Evolutionary conservation across 1,284 basidiomycete genomes (phyloP).

Genomic region (Rhodofomes roseus): DNA sequence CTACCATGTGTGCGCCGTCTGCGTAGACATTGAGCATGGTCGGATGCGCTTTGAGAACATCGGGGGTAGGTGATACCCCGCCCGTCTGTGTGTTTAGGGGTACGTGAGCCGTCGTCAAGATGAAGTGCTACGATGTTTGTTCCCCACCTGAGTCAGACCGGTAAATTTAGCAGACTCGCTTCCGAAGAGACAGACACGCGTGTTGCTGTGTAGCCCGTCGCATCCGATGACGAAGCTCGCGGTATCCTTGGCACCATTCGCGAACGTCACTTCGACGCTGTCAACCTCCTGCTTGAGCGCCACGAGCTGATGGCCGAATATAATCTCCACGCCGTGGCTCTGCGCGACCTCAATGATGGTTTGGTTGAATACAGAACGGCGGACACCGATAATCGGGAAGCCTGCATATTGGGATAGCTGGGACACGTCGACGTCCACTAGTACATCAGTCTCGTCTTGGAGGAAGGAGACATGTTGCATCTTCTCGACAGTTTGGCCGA

Average conservation of each 20-base stretch:
- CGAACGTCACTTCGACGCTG: conserved; percentile 34
- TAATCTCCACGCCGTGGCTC: conserved; percentile 33
- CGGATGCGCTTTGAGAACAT: conserved; percentile 10
- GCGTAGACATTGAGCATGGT: conserved; percentile 35
- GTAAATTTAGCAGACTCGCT: conserved; percentile 35
- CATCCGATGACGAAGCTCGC: conserved; percentile 43
- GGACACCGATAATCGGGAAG: conserved; percentile 27
- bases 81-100: conserved; percentile 26
- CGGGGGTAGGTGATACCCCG: conserved; percentile 32
- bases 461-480: conserved; percentile 29
- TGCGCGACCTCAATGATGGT: conserved; percentile 32
- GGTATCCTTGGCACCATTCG: conserved; percentile 34
- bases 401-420: conserved; percentile 18
- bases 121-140: neutral
- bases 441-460: conserved; percentile 28
- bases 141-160: conserved; percentile 36
- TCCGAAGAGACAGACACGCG: conserved; percentile 38
- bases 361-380: conserved; percentile 31
- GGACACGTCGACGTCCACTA: conserved; percentile 24
- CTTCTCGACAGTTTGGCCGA: conserved; percentile 25
- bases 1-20: conserved; percentile 35
- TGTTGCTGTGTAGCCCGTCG: conserved; percentile 44
- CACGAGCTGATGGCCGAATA: conserved; percentile 34
- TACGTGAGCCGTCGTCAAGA: neutral
- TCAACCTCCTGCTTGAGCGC: conserved; percentile 31